Conservation (phyloP, 2,329 filamentous ascomycete genomes). For the Diplodia corticola region DNA sequence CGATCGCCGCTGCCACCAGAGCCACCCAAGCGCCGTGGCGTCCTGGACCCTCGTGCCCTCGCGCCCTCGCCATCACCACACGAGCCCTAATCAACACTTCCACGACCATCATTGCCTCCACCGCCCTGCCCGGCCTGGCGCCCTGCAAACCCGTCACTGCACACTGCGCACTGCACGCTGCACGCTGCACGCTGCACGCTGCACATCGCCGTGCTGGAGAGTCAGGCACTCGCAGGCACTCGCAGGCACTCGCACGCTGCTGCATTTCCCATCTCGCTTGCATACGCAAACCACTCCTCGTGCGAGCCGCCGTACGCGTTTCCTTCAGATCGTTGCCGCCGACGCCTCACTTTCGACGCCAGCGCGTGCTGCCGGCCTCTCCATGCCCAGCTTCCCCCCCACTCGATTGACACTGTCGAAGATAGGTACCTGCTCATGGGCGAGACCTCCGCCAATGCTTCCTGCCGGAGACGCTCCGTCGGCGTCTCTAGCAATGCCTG, state of each 20-base stretch:
- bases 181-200: no score
- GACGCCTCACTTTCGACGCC: not conserved
- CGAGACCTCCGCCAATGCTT: not conserved
- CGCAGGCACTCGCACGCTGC: no score
- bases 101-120: conserved; percentile 3
- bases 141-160: not conserved
- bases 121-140: not conserved
- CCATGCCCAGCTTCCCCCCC: not conserved
- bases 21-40: no score
- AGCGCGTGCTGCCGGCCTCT: not conserved
- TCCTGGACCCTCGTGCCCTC: not conserved
- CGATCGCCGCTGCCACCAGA: not conserved
- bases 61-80: no score
- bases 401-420: not conserved
- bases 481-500: not conserved
- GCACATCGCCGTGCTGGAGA: no score
- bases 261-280: not conserved
- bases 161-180: not conserved
- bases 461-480: not conserved
- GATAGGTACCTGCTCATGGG: not conserved
- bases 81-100: not conserved
- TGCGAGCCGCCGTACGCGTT: not conserved
- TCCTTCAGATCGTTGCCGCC: conserved; percentile 7
- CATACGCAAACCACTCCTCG: not conserved
- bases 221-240: no score